Evolutionary conservation across 371 early-diverging fungal genomes (phyloP).

Genomic region (Mucor ambiguus): DNA sequence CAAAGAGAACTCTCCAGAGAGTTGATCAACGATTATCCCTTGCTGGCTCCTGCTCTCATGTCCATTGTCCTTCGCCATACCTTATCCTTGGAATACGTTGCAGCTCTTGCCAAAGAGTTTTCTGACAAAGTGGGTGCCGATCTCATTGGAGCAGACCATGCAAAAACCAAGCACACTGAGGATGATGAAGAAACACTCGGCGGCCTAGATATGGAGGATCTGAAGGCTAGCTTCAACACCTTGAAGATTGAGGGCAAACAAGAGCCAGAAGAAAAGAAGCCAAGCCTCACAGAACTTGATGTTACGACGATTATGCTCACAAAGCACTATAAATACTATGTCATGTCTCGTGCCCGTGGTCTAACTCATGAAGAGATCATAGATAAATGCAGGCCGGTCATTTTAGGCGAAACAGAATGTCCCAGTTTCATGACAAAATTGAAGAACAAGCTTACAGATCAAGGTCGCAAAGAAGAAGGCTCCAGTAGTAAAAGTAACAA

Average conservation of each 20-base stretch:
- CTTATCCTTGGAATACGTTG: slow-evolving; percentile 25
- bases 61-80: slow-evolving; percentile 35
- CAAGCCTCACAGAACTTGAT: slow-evolving; percentile 4
- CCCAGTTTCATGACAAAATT: background rate
- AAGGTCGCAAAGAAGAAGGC: background rate
- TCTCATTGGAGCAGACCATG: background rate
- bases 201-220: background rate
- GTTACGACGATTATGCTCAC: background rate
- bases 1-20: slow-evolving; percentile 4
- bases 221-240: background rate
- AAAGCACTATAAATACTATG: slow-evolving; percentile 2
- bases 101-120: slow-evolving; percentile 20
- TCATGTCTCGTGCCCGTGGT: slow-evolving; percentile 15
- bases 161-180: background rate
- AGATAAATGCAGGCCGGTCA: background rate
- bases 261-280: background rate
- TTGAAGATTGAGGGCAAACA: background rate
- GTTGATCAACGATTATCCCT: slow-evolving; percentile 21
- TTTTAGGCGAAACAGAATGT: background rate
- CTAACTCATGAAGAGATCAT: slow-evolving; percentile 7
- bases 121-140: background rate
- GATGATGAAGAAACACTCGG: slow-evolving; percentile 8
- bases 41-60: slow-evolving; percentile 39
- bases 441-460: background rate
- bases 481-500: background rate